Percentiles rank a stretch among this genome's conserved stretches.
Evolutionary conservation across 1,284 basidiomycete species (phyloP).

Genomic region (Puccinia polysora): DNA sequence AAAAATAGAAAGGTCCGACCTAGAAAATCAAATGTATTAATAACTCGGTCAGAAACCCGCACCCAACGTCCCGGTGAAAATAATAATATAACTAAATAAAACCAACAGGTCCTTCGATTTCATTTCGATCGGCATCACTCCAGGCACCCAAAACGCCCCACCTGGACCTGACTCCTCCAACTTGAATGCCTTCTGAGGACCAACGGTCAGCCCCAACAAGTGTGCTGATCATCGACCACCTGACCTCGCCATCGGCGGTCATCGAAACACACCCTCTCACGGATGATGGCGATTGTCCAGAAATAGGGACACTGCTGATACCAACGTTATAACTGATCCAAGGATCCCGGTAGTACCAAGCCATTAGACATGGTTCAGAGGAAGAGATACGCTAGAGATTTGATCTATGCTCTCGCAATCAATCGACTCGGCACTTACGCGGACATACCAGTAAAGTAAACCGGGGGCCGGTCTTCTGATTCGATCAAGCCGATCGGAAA

Average conservation of each 20-base stretch:
- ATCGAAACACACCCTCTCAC: constrained; percentile 30
- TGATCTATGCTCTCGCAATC: neutral
- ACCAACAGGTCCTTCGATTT: constrained; percentile 21
- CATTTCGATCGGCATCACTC: constrained; percentile 22
- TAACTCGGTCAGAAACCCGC: neutral
- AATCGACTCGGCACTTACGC: constrained; percentile 7
- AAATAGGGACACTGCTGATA: neutral
- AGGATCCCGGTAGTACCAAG: too few species aligned
- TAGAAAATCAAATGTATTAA: neutral
- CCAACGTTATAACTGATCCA: constrained; percentile 6
- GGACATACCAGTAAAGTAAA: constrained; percentile 30
- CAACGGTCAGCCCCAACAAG: constrained; percentile 6
- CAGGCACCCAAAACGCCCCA: constrained; percentile 37
- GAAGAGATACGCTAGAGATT: neutral
- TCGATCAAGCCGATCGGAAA: neutral
- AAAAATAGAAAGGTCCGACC: constrained; percentile 43
- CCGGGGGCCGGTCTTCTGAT: neutral
- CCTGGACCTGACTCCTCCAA: constrained; percentile 23
- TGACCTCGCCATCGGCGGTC: constrained; percentile 30
- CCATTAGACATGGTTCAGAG: too few species aligned
- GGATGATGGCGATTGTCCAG: neutral
- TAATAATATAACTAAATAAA: neutral
- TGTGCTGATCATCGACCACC: constrained; percentile 21
- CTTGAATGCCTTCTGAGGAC: constrained; percentile 38
- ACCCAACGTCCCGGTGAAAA: neutral